Conservation (phyloP, 2,329 filamentous ascomycete genomes). For the Sclerotinia minor region DNA sequence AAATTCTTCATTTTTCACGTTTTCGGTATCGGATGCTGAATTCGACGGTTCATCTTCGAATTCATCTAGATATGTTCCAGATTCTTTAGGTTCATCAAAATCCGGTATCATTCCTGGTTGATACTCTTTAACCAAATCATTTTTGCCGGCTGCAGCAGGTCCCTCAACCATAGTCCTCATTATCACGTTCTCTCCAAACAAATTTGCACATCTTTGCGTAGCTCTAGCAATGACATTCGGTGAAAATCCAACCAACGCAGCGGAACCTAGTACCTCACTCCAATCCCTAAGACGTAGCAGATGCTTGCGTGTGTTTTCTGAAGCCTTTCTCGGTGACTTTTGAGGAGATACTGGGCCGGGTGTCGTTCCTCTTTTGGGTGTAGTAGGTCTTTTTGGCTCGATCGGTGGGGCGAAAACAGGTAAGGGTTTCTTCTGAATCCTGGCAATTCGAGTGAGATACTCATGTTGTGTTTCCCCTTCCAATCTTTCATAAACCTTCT, state of each 20-base stretch:
- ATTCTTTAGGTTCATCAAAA: constrained; percentile 23
- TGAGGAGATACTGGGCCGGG: constrained; percentile 18
- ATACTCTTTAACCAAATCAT: constrained; percentile 31
- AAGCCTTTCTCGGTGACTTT: constrained; percentile 23
- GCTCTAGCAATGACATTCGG: constrained; percentile 64
- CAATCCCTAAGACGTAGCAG: constrained; percentile 60
- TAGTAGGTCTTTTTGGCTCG: constrained; percentile 11
- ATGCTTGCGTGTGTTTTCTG: constrained; percentile 18
- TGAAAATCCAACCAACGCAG: constrained; percentile 72
- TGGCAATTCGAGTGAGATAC: constrained; percentile 51
- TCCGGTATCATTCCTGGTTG: constrained; percentile 35
- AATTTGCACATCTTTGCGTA: constrained; percentile 68
- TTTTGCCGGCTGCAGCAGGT: constrained; percentile 25
- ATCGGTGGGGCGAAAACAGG: constrained; percentile 40
- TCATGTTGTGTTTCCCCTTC: constrained; percentile 44
- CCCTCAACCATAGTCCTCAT: constrained; percentile 42
- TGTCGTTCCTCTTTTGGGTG: constrained; percentile 4
- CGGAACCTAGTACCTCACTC: constrained; percentile 80
- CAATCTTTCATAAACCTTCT: constrained; percentile 35
- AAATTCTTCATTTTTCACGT: neutral
- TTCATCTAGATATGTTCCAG: neutral
- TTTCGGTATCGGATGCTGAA: neutral
- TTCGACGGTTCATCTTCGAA: constrained; percentile 11
- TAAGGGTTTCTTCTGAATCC: constrained; percentile 45
- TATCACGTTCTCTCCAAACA: constrained; percentile 73